A percentile compares a stretch with the other conserved stretches of the same genome.
These are phyloP conservation scores for Tricholomella constricta DNA, from an alignment of 768 basidiomycete genomes.

Conservation along the genomic window DNA sequence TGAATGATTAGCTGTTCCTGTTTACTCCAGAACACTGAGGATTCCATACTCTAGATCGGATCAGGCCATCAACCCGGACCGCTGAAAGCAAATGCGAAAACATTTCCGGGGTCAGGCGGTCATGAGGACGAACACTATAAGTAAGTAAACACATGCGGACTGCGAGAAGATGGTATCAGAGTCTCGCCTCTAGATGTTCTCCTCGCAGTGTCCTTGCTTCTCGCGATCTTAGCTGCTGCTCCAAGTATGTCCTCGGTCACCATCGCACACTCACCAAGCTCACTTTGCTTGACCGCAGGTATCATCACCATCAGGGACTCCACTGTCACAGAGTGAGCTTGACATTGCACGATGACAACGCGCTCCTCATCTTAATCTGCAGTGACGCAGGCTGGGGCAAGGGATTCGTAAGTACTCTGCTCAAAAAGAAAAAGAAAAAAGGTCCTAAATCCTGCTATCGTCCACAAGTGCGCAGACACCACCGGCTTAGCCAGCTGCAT, in stretches of 20 bases:
- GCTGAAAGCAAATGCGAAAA: neutral
- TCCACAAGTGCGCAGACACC: conserved; percentile 1
- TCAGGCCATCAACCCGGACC: neutral
- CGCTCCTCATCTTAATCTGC: neutral
- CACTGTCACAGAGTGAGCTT: conserved; percentile 3
- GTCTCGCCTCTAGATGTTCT: neutral
- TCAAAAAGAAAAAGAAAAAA: neutral
- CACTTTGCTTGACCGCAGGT: neutral
- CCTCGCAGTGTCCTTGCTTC: neutral
- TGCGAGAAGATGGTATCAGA: neutral
- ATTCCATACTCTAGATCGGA: neutral
- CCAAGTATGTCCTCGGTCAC: neutral
- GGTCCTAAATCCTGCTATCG: neutral
- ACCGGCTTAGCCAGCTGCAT: conserved; percentile 1
- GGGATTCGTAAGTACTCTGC: neutral
- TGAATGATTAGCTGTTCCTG: neutral
- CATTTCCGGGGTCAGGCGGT: neutral
- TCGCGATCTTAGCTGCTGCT: neutral
- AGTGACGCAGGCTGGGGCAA: conserved; percentile 1
- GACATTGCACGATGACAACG: neutral
- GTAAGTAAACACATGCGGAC: neutral
- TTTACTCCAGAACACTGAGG: neutral
- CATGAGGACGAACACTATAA: neutral
- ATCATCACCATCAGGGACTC: conserved; percentile 3
- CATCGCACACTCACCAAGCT: neutral